Evolutionary conservation across 2,329 filamentous ascomycete genomes (phyloP).

Genomic region (Diaporthe aspalathi): DNA sequence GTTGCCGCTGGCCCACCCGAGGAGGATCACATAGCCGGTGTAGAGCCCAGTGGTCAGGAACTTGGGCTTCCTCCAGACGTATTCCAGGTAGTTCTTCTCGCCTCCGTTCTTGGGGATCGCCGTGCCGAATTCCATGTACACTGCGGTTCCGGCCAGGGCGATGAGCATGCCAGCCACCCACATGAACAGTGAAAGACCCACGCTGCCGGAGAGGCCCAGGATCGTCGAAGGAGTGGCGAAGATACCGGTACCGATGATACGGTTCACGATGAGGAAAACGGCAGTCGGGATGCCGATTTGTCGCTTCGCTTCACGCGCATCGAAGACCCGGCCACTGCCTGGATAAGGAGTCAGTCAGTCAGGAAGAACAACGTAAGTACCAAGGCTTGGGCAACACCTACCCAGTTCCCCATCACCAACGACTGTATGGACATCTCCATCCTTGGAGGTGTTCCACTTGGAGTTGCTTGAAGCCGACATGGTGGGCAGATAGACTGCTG

Average conservation of each 20-base stretch:
- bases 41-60: slow-evolving; percentile 74
- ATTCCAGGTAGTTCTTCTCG: slow-evolving; percentile 78
- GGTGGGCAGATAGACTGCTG: background rate
- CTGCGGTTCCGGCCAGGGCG: slow-evolving; percentile 69
- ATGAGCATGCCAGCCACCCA: slow-evolving; percentile 74
- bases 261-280: slow-evolving; percentile 56
- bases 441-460: slow-evolving; percentile 23
- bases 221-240: slow-evolving; percentile 79
- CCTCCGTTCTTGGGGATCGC: slow-evolving; percentile 78
- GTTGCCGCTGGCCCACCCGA: slow-evolving; percentile 68
- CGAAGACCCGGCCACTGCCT: slow-evolving; percentile 5
- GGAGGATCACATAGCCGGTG: slow-evolving; percentile 70
- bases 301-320: slow-evolving; percentile 58
- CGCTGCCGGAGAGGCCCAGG: slow-evolving; percentile 72
- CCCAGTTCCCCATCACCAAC: slow-evolving; percentile 8
- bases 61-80: slow-evolving; percentile 71
- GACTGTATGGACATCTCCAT: slow-evolving; percentile 3
- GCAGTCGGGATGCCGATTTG: slow-evolving; percentile 68
- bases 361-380: background rate
- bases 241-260: slow-evolving; percentile 74
- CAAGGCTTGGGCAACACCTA: background rate
- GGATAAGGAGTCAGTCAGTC: background rate
- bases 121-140: slow-evolving; percentile 75
- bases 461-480: slow-evolving; percentile 11
- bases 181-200: slow-evolving; percentile 70